Conservation (phyloP, 2,329 filamentous ascomycete genomes). For the Pseudogymnoascus sp. region DNA sequence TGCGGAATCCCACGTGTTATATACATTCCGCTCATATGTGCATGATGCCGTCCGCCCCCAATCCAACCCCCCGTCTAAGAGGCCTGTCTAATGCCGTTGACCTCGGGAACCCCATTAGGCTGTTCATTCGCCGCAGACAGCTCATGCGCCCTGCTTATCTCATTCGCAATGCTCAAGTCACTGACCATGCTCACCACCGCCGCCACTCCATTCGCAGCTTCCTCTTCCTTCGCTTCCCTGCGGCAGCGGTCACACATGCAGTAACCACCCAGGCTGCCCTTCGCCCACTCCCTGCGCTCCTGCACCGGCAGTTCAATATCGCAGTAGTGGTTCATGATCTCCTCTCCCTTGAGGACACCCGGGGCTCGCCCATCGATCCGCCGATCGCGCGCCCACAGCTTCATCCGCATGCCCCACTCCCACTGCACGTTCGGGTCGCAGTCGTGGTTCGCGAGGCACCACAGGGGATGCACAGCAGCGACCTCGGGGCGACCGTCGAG, state of each 20-base stretch:
- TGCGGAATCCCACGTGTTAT: constrained; percentile 7
- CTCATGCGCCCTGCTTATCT: not conserved
- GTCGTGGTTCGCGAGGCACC: constrained; percentile 94
- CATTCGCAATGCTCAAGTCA: not conserved
- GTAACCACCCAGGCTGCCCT: constrained; percentile 76
- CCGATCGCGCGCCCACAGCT: constrained; percentile 54
- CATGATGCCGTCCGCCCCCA: not conserved
- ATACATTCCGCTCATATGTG: constrained; percentile 3
- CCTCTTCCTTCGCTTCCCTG: constrained; percentile 49
- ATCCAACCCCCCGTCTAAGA: not conserved
- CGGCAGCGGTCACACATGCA: constrained; percentile 82
- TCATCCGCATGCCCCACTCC: constrained; percentile 82
- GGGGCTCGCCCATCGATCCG: constrained; percentile 45
- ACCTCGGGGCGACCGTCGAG: constrained; percentile 80
- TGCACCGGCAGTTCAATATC: constrained; percentile 72
- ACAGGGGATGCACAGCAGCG: constrained; percentile 86
- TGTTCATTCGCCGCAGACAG: not conserved
- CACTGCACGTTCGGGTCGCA: constrained; percentile 92
- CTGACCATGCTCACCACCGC: not conserved
- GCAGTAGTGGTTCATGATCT: constrained; percentile 91
- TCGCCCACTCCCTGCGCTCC: constrained; percentile 80
- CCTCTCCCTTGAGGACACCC: constrained; percentile 69
- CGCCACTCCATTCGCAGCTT: not conserved
- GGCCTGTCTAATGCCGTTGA: not conserved
- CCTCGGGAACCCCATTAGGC: not conserved